These are phyloP conservation scores for Pneumocystis carinii DNA, from an alignment of 1,139 yeast genomes.

Conservation along the genomic window DNA sequence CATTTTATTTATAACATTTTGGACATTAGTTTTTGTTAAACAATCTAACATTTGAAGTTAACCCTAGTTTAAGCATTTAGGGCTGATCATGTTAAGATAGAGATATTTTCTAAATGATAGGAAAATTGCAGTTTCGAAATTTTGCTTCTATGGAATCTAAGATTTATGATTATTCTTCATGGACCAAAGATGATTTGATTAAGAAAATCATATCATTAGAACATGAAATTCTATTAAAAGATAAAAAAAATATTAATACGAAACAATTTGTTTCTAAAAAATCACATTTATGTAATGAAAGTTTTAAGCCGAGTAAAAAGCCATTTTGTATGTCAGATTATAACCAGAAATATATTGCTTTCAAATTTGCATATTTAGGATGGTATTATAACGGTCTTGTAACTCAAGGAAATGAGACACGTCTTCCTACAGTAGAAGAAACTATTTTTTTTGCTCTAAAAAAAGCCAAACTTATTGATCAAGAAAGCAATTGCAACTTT, in stretches of 20 bases:
- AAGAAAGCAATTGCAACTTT: conserved; percentile 38
- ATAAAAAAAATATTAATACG: neutral
- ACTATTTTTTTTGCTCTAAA: conserved; percentile 55
- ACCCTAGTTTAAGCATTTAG: too few relatives aligned
- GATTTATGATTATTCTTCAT: conserved; percentile 27
- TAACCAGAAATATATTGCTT: conserved; percentile 56
- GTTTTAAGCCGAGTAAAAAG: neutral
- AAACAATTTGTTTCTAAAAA: neutral
- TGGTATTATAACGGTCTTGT: conserved; percentile 92
- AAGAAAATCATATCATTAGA: conserved; percentile 36
- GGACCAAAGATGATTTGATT: conserved; percentile 41
- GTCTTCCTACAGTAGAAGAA: conserved; percentile 77
- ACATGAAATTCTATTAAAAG: conserved; percentile 11
- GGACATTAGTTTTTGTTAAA: too few relatives aligned
- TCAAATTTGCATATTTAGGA: conserved; percentile 75
- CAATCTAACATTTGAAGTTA: too few relatives aligned
- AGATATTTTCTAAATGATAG: neutral
- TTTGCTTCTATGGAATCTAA: conserved; percentile 10
- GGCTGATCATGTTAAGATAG: neutral
- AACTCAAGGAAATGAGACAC: conserved; percentile 57
- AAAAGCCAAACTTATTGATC: conserved; percentile 50
- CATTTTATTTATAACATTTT: neutral
- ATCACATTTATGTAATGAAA: neutral
- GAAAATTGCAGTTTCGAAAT: neutral
- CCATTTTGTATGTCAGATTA: conserved; percentile 54